Evolutionary conservation across 306 rosid genomes (phyloP), one percentile per base, ranked within the genome.

Genomic region (Quercus parvula): DNA sequence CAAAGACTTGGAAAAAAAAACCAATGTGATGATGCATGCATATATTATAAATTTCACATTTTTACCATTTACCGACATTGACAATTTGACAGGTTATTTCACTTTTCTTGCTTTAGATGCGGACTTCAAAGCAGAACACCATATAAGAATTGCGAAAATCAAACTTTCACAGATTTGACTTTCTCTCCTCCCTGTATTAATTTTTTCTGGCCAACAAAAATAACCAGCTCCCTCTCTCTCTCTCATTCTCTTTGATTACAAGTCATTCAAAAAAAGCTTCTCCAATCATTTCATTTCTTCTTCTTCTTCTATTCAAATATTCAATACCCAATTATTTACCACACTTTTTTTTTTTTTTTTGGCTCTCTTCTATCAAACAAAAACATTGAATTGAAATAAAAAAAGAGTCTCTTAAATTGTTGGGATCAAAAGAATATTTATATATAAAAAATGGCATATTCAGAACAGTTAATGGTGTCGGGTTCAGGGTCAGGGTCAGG

Each of bases 381-480:
- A 19, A 24, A 38, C 20, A 8, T 41, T 2, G 46, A 8, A 41
- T 2, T 33, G 22, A 33, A 33, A 33, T 18, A 5, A 5, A 35
- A 67, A 67, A 41, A 41, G 15, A 31, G 24, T 46, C 51, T 31
- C 8, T 33, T 31, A 41, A 41, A 41, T 27, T 15, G 17, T 67
- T 35, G 51, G 13, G 25, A 67, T 31, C 35, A 9, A 33, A 33
- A 27, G 14, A 18, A 7, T 17, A 18, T 31, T 41, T 8, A 8
- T 41, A 41, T 2, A 41, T 49, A 49, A 24, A 10, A 33, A 13
- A 95, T 95, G 97, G 91, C 88, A 52, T 41, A 11, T 8, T 86
- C 94, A 79, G 99, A 95, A 78, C 86, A 86, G 83, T 91, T 93
- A 72, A 86, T 89, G 89, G 46, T 41, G 46, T 41, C 46, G 3